Evolutionary conservation across 176 grass and related monocot species (phyloP).

Genomic region (Zoysia pacifica): DNA sequence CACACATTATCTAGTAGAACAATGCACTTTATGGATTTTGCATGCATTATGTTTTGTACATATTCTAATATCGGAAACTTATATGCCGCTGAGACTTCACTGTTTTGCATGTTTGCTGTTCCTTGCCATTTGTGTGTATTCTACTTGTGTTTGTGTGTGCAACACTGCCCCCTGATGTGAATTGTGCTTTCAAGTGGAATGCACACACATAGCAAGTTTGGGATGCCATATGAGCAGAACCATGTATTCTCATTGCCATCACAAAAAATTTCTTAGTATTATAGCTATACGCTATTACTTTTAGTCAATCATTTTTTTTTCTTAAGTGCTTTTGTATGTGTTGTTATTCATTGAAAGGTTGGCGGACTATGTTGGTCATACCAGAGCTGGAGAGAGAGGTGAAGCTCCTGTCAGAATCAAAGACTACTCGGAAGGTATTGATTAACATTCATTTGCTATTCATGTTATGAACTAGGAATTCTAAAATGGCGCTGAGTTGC

Average conservation of each 20-base stretch:
- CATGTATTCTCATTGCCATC: background rate
- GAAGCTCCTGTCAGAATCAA: slow-evolving; percentile 73
- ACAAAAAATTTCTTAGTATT: background rate
- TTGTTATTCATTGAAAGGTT: slow-evolving; percentile 55
- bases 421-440: slow-evolving; percentile 71
- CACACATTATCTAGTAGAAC: background rate
- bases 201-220: background rate
- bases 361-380: slow-evolving; percentile 99
- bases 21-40: background rate
- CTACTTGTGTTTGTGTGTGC: background rate
- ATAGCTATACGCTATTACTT: slow-evolving; percentile 25
- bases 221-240: background rate
- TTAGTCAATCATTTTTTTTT: slow-evolving; percentile 20
- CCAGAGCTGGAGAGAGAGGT: slow-evolving; percentile 91
- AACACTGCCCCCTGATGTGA: background rate
- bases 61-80: background rate
- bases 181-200: background rate
- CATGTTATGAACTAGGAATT: background rate
- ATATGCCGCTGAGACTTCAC: background rate
- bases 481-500: slow-evolving; percentile 12
- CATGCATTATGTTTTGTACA: background rate
- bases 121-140: background rate
- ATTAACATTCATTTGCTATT: slow-evolving; percentile 1
- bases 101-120: background rate
- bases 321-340: slow-evolving; percentile 2